Evolutionary conservation across 1,284 basidiomycete species (phyloP).

Genomic region (Peniophora sp.): DNA sequence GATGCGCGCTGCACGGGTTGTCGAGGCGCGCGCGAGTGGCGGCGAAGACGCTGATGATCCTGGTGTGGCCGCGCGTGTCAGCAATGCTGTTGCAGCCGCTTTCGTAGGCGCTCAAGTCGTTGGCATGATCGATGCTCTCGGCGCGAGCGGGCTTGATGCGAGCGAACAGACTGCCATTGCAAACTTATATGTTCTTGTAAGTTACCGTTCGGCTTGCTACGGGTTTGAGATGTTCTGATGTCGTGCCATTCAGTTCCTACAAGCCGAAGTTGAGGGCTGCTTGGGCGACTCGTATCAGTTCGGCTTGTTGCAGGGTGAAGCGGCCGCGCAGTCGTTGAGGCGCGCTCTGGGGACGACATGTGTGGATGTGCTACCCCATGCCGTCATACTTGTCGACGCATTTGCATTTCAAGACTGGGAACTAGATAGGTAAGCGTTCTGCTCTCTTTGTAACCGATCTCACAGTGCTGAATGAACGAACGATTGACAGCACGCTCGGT

Average conservation of each 20-base stretch:
- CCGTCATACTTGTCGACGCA: slow-evolving; percentile 65
- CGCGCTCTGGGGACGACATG: slow-evolving; percentile 44
- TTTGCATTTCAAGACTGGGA: slow-evolving; percentile 78
- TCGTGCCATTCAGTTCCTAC: slow-evolving; percentile 56
- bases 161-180: slow-evolving; percentile 29
- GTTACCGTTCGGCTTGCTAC: slow-evolving; percentile 14
- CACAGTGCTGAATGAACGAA: background rate
- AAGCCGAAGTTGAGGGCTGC: slow-evolving; percentile 48
- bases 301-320: slow-evolving; percentile 30
- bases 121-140: slow-evolving; percentile 33
- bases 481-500: slow-evolving; percentile 44
- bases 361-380: slow-evolving; percentile 52
- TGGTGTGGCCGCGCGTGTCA: slow-evolving; percentile 46
- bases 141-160: slow-evolving; percentile 13
- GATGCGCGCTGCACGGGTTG: slow-evolving; percentile 52
- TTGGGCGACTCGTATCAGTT: slow-evolving; percentile 55
- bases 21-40: slow-evolving; percentile 36
- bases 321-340: slow-evolving; percentile 47
- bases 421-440: slow-evolving; percentile 53
- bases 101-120: slow-evolving; percentile 51
- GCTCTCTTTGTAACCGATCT: background rate
- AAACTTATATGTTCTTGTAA: slow-evolving; percentile 43
- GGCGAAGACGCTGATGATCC: slow-evolving; percentile 35
- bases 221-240: too few species aligned
- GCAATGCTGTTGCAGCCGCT: slow-evolving; percentile 59